phyloP scores from a whole-genome alignment of 805 yeast genomes.

The Blastobotrys americana region DNA sequence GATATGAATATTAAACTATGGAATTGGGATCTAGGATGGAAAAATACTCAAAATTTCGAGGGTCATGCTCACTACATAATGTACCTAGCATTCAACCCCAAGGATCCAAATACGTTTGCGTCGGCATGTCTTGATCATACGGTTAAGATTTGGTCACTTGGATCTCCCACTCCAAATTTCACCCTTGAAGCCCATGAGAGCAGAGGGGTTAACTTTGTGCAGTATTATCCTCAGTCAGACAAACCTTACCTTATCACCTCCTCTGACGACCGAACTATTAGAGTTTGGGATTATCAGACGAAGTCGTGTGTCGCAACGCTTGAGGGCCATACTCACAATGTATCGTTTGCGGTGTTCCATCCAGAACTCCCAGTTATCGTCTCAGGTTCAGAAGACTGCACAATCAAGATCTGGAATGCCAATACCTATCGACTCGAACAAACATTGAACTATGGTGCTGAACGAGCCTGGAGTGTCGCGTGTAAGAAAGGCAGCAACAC shows the following conservation, averaged over 20 bases:
- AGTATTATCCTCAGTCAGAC: slow-evolving; percentile 94
- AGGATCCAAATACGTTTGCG: slow-evolving; percentile 96
- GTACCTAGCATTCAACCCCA: slow-evolving; percentile 93
- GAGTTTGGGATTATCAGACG: slow-evolving; percentile 95
- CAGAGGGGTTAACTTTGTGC: slow-evolving; percentile 93
- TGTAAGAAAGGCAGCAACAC: slow-evolving; percentile 66
- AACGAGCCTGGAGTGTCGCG: slow-evolving; percentile 94
- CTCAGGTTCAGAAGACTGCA: slow-evolving; percentile 95
- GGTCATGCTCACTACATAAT: slow-evolving; percentile 95
- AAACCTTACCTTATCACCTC: slow-evolving; percentile 92
- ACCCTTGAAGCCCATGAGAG: slow-evolving; percentile 86
- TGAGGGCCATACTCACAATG: slow-evolving; percentile 91
- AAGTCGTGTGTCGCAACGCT: slow-evolving; percentile 90
- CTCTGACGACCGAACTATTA: slow-evolving; percentile 83
- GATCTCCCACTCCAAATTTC: slow-evolving; percentile 80
- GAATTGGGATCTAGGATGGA: slow-evolving; percentile 98
- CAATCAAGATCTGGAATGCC: slow-evolving; percentile 91
- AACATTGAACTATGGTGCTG: slow-evolving; percentile 82
- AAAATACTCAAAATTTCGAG: slow-evolving; percentile 79
- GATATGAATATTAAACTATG: slow-evolving; percentile 87
- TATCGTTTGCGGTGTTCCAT: slow-evolving; percentile 94
- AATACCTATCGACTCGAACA: slow-evolving; percentile 90
- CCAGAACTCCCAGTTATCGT: slow-evolving; percentile 93
- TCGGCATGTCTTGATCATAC: slow-evolving; percentile 95
- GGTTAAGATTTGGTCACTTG: slow-evolving; percentile 93